Base-by-base conservation (phyloP, 2,329 filamentous ascomycete genomes). In the Cryphonectria japonica region DNA sequence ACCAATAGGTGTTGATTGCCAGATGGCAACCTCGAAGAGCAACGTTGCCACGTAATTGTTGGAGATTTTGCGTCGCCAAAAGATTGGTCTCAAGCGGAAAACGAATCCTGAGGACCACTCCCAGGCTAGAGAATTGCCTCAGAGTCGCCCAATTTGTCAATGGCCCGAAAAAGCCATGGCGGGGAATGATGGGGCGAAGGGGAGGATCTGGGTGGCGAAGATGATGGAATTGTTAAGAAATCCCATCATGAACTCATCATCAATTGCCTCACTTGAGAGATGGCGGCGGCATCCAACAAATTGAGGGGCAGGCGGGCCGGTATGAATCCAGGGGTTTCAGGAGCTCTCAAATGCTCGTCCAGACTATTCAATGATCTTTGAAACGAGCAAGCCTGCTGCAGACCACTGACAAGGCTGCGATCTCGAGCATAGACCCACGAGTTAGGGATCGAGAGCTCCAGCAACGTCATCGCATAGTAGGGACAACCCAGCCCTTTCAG, bases 181-280 rank as follows among this genome's bases (percentile, higher is more conserved):
- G 57, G 34, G 57, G 32, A 19, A n/a, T 50, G 46, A n/a, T 7
- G 19, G 1, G 46, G 19, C 2, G 43, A 6, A 6, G 4, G 19
- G 16, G 43, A 8, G 29, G 34, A 16, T 9, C 19, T 34, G 32
- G 59, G 59, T 61, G 59, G 59, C 32, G 59, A 61, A 13, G 34
- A 39, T 2, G 6, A 37, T 37, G 59, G 57, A 8, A 37, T 37
- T 61, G 26, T 16, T 22, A 3, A 2, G n/a, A 61, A 61, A n/a
- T 61, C 59, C 59, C 59, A 61, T 61, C 59, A 34, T 61, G 34
- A 39, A 39, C 59, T 34, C 59, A 61, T 61, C 59, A 34, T 61
- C 59, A 39, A 39, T 37, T 61, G 59, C 32, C 34, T 61, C 59
- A 22, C 3, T 16, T 22, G 8, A 39, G 59, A 34, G 11, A 34